Evolutionary conservation across 257 asterid genomes (phyloP).

Genomic region (Solanum corneliomulleri): DNA sequence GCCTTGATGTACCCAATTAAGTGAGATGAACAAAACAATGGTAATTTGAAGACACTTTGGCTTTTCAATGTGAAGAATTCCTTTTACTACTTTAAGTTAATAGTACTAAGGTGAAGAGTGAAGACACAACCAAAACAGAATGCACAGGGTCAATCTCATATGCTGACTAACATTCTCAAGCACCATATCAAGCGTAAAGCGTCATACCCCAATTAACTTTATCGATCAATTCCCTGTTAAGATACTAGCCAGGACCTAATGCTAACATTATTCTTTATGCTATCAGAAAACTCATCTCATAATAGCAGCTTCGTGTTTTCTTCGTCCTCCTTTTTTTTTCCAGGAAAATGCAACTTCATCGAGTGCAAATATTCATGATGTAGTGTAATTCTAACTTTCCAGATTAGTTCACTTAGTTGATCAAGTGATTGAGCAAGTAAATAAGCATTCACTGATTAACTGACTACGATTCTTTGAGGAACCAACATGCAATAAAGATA

Average conservation of each 20-base stretch:
- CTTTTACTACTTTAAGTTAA: neutral
- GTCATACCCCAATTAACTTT: neutral
- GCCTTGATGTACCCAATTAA: neutral
- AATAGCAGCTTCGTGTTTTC: neutral
- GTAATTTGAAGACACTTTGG: neutral
- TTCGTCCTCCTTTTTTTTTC: neutral
- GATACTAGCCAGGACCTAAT: neutral
- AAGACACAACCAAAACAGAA: neutral
- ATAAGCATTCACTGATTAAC: neutral
- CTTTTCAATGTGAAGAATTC: neutral
- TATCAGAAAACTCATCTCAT: neutral
- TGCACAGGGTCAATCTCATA: neutral
- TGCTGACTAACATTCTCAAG: neutral
- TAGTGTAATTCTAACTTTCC: neutral
- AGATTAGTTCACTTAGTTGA: neutral
- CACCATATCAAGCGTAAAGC: neutral
- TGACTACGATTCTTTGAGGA: neutral
- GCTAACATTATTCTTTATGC: neutral
- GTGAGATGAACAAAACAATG: neutral
- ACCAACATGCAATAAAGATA: neutral
- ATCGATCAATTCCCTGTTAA: neutral
- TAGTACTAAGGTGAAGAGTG: neutral
- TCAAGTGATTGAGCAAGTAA: neutral
- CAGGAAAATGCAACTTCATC: neutral
- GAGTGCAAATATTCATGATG: neutral